Evolutionary conservation across 495 filamentous ascomycete species (phyloP).

Genomic region (Penicillium verhagenii): DNA sequence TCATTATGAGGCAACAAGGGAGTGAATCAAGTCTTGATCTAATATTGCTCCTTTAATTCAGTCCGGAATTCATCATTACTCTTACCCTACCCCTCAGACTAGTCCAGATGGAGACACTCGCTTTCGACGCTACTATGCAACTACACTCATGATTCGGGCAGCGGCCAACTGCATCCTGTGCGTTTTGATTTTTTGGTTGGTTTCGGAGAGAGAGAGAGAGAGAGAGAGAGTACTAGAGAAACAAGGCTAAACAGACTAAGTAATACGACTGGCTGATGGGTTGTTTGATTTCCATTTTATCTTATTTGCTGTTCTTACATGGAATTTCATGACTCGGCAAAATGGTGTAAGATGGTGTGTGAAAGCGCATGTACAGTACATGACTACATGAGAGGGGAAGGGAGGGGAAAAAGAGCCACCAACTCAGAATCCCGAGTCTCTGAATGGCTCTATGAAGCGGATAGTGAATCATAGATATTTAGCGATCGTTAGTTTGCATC

Average conservation of each 20-base stretch:
- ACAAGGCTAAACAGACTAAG: neutral
- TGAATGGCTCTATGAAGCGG: neutral
- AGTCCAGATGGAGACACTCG: conserved; percentile 27
- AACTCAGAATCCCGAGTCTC: conserved; percentile 1
- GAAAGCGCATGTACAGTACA: too few relatives aligned
- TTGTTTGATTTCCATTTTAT: too few relatives aligned
- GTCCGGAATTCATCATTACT: too few relatives aligned
- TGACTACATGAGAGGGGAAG: conserved; percentile 2
- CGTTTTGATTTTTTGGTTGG: conserved; percentile 4
- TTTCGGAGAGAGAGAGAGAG: neutral
- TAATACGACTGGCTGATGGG: neutral
- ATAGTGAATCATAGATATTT: neutral
- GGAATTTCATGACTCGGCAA: neutral
- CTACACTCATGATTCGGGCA: conserved; percentile 16
- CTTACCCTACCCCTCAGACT: conserved; percentile 27
- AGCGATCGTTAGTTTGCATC: neutral
- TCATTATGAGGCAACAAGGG: too few relatives aligned
- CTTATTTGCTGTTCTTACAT: neutral
- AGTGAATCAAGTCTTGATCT: too few relatives aligned
- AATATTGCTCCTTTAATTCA: too few relatives aligned
- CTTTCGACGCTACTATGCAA: conserved; percentile 12
- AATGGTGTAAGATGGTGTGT: neutral
- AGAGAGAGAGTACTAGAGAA: too few relatives aligned
- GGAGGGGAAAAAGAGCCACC: neutral
- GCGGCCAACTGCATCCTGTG: conserved; percentile 18